These are phyloP conservation scores for Neurospora sp. DNA, from an alignment of 495 filamentous ascomycete species.

Conservation along the genomic window DNA sequence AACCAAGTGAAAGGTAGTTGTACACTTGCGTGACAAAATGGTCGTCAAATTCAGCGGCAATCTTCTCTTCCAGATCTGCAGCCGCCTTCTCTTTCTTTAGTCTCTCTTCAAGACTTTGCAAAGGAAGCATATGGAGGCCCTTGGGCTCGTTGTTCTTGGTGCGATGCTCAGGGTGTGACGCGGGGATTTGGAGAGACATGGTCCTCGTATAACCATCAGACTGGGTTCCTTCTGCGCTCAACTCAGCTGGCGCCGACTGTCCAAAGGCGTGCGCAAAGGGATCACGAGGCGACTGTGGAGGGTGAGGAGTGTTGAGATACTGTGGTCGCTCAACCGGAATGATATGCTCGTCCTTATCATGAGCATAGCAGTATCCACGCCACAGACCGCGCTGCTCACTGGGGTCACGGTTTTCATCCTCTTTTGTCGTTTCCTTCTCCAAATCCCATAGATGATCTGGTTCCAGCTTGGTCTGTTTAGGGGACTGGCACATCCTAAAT, in stretches of 20 bases:
- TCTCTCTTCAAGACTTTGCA: conserved; percentile 38
- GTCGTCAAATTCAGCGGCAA: conserved; percentile 63
- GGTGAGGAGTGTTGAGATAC: conserved; percentile 31
- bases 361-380: conserved; percentile 54
- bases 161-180: conserved; percentile 17
- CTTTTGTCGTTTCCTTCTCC: conserved; percentile 19
- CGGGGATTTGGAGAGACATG: background rate
- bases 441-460: conserved; percentile 38
- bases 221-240: conserved; percentile 19
- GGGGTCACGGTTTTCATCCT: conserved; percentile 39
- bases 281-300: conserved; percentile 16
- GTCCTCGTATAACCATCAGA: conserved; percentile 1
- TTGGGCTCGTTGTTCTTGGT: conserved; percentile 21
- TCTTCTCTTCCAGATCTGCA: conserved; percentile 38
- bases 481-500: conserved; percentile 68
- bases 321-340: conserved; percentile 23
- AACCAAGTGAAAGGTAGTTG: conserved; percentile 89
- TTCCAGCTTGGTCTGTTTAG: conserved; percentile 70
- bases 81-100: conserved; percentile 38
- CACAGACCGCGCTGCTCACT: conserved; percentile 46
- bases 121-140: conserved; percentile 36
- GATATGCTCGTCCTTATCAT: conserved; percentile 25
- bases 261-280: conserved; percentile 30
- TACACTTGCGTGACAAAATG: conserved; percentile 89
- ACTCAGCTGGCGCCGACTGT: conserved; percentile 6